These are phyloP conservation scores for Aureobasidium subglaciale DNA, from an alignment of 2,329 filamentous ascomycete genomes.

Conservation along the genomic window DNA sequence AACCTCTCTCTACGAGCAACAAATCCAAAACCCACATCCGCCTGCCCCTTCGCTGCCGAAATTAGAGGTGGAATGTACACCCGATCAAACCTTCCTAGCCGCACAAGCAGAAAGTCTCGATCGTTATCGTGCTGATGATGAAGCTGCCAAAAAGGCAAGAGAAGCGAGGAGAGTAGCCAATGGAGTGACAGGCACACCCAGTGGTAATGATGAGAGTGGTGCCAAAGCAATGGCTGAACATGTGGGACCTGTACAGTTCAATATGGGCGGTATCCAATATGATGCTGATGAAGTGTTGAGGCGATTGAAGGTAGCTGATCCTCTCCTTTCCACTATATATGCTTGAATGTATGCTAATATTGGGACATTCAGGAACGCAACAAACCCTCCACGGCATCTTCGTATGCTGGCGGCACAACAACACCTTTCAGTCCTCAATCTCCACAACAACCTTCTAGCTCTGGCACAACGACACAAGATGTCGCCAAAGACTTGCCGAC, in stretches of 20 bases:
- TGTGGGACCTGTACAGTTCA: constrained; percentile 92
- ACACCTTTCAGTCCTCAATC: constrained; percentile 18
- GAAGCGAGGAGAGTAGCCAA: constrained; percentile 19
- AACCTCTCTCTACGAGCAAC: constrained; percentile 25
- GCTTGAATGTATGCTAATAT: not conserved
- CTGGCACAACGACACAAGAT: constrained; percentile 25
- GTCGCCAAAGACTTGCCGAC: constrained; percentile 46
- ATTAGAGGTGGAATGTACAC: constrained; percentile 28
- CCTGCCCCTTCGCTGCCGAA: constrained; percentile 22
- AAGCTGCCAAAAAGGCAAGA: constrained; percentile 40
- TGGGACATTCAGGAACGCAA: constrained; percentile 9
- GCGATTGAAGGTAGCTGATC: constrained; percentile 61
- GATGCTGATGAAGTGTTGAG: constrained; percentile 91
- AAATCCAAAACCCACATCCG: constrained; percentile 28
- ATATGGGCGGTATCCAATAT: constrained; percentile 88
- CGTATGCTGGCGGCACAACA: constrained; percentile 20
- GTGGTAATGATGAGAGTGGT: constrained; percentile 22
- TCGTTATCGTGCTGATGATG: constrained; percentile 50
- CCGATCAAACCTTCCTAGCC: constrained; percentile 28
- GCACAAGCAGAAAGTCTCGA: constrained; percentile 70
- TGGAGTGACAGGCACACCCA: constrained; percentile 15
- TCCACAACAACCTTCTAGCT: constrained; percentile 17
- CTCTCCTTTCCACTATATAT: not conserved
- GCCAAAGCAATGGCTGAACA: constrained; percentile 58
- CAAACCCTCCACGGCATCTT: constrained; percentile 33